Conservation (phyloP, 805 yeast genomes). For the Maudiozyma bulderi region DNA sequence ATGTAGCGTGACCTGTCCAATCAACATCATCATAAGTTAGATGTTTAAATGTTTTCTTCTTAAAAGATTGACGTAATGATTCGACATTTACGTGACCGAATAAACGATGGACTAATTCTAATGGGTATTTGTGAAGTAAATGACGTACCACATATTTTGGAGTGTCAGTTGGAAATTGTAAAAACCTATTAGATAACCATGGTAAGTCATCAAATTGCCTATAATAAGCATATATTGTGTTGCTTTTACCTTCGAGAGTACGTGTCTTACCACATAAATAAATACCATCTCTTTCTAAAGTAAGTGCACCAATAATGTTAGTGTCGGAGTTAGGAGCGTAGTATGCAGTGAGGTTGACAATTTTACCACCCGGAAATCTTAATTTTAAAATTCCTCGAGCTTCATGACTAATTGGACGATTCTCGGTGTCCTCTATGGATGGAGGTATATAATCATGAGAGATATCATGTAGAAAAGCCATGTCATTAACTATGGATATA, state of each 20-base stretch:
- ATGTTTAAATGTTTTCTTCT: too few relatives aligned
- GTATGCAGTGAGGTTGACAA: not conserved
- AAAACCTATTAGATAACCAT: not conserved
- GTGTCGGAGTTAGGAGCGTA: not conserved
- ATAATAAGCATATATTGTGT: not conserved
- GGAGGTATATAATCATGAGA: too few relatives aligned
- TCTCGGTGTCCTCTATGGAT: too few relatives aligned
- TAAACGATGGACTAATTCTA: not conserved
- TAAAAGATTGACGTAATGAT: not conserved
- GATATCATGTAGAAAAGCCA: too few relatives aligned
- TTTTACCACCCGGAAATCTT: not conserved
- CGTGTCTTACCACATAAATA: not conserved
- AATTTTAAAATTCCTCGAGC: not conserved
- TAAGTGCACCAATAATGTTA: not conserved
- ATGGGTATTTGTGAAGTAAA: not conserved
- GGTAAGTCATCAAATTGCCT: not conserved
- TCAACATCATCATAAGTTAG: too few relatives aligned
- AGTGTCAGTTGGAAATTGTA: not conserved
- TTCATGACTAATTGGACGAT: too few relatives aligned
- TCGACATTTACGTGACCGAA: constrained; percentile 2
- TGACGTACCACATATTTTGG: not conserved
- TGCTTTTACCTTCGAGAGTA: not conserved
- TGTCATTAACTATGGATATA: too few relatives aligned
- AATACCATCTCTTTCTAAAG: too few relatives aligned
- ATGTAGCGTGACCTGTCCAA: constrained; percentile 36